A percentile compares a stretch with the other conserved stretches of the same genome.
phyloP scores from a whole-genome alignment of 2,329 filamentous ascomycete species.

The Ilyonectria destructans region DNA sequence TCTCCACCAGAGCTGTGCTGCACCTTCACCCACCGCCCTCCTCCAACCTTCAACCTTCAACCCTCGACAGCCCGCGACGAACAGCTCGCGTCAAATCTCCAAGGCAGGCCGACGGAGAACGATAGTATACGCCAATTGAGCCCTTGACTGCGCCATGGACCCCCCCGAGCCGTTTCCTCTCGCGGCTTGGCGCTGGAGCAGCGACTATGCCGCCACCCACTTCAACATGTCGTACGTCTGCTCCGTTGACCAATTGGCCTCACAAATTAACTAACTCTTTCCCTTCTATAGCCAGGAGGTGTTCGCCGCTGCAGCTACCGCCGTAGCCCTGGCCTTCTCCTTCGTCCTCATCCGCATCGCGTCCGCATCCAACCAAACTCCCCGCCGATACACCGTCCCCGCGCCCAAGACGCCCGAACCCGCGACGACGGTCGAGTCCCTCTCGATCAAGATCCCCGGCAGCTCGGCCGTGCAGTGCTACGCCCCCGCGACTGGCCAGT shows the following conservation, averaged over 20 bases:
- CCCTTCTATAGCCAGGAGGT: constrained; percentile 43
- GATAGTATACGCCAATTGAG: constrained; percentile 16
- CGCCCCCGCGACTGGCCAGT: constrained; percentile 89
- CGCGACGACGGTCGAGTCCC: constrained; percentile 70
- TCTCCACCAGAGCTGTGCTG: constrained; percentile 20
- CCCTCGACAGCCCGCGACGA: not conserved
- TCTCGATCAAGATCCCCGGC: constrained; percentile 76
- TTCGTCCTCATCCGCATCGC: constrained; percentile 51
- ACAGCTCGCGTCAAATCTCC: not conserved
- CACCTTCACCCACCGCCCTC: constrained; percentile 19
- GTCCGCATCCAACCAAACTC: constrained; percentile 46
- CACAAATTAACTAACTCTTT: not conserved
- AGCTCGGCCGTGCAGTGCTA: constrained; percentile 86
- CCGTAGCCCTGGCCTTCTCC: constrained; percentile 52
- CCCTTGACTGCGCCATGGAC: constrained; percentile 36
- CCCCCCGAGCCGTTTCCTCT: constrained; percentile 39
- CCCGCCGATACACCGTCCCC: constrained; percentile 74
- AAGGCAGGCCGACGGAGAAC: not conserved
- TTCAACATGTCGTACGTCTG: constrained; percentile 47
- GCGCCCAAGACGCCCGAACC: constrained; percentile 74
- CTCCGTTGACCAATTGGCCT: constrained; percentile 3
- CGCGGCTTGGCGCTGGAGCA: constrained; percentile 40
- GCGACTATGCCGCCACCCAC: constrained; percentile 41
- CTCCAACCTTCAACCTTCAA: constrained; percentile 7
- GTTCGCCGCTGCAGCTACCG: constrained; percentile 50